phyloP scores from a whole-genome alignment of 192 early-diverging fungal species.

The Coemansia sp. region DNA sequence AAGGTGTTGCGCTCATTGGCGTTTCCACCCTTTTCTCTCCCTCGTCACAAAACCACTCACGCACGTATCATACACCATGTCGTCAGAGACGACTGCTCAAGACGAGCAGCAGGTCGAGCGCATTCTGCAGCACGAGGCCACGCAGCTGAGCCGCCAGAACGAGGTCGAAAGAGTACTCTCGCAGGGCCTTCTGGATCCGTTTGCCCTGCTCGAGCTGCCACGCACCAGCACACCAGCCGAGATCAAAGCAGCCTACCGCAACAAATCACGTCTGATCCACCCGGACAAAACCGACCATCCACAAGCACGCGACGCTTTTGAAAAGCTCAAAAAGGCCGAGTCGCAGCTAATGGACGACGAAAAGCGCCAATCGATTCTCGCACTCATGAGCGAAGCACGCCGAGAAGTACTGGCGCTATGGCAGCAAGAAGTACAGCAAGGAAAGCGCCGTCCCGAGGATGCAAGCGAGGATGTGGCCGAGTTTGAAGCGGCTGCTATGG shows the following conservation, averaged over 20 bases:
- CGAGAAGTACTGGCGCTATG: constrained; percentile 31
- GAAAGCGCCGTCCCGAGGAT: background rate
- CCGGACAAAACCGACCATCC: constrained; percentile 38
- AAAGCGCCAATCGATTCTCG: constrained; percentile 23
- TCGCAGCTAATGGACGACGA: constrained; percentile 40
- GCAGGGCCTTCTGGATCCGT: constrained; percentile 34
- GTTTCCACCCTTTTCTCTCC: too few relatives aligned
- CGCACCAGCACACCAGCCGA: constrained; percentile 24
- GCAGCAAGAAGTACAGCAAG: background rate
- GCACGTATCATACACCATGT: too few relatives aligned
- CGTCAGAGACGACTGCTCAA: too few relatives aligned
- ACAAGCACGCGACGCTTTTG: constrained; percentile 42
- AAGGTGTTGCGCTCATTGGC: too few relatives aligned
- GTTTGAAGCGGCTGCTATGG: constrained; percentile 22
- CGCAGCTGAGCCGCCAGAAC: constrained; percentile 17
- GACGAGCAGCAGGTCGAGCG: constrained; percentile 10
- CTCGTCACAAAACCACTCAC: too few relatives aligned
- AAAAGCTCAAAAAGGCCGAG: constrained; percentile 34
- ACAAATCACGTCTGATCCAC: constrained; percentile 40
- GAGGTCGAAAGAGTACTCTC: constrained; percentile 36
- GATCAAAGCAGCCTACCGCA: constrained; percentile 33
- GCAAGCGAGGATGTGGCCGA: background rate
- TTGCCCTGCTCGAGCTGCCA: constrained; percentile 24
- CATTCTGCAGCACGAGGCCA: constrained; percentile 11
- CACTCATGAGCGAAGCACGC: constrained; percentile 29